Evolutionary conservation across 1,284 basidiomycete genomes (phyloP), one percentile per base, ranked within the genome.

Genomic region (Hemileia vastatrix): DNA sequence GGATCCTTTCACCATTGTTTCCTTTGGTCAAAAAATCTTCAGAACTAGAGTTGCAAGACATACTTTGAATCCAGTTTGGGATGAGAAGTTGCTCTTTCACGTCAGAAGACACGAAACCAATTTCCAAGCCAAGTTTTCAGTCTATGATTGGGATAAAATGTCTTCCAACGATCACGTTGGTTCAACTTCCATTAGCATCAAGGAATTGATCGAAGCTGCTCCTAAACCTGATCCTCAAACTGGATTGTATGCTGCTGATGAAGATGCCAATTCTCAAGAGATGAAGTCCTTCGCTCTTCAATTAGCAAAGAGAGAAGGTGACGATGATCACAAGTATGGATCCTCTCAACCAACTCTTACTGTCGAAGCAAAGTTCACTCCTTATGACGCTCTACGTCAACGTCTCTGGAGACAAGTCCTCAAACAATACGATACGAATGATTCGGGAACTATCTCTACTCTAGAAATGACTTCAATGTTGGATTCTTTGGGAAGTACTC

Each of bases 1-100:
- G 91, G 92, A 97, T 71, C 92, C 91, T 0, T 97, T 96, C 71
- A 88, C 91, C 15, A 91, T 98, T 67, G 83, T 93, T 67, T 92
- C 90, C 1, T 97, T 98, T 68, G 89, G 92, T 43, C 93, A 94
- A 77, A 96, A 95, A 76, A 88, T 97, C 9, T 97, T 97, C 78
- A 83, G 94, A 3, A 97, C 93, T 0, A 85, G 92, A 48, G 76
- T 78, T 23, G 71, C 72, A 4, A 71, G 76, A 1, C 75, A 76
- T 64, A 76, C 75, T 1, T 82, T 91, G 65, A 91, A 90, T 74
- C 94, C 94, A 0, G 81, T 82, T 0, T 97, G 92, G 90, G 88
- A 96, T 68, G 91, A 97, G 77, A 94, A 94, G 77, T 80, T 97
- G 1, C 81, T 95, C 18, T 96, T 96, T 80, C 93, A 96, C 75